Evolutionary conservation across 805 yeast genomes (phyloP), one percentile per base, ranked within the genome.

Genomic region (Kuraishia ogatae): DNA sequence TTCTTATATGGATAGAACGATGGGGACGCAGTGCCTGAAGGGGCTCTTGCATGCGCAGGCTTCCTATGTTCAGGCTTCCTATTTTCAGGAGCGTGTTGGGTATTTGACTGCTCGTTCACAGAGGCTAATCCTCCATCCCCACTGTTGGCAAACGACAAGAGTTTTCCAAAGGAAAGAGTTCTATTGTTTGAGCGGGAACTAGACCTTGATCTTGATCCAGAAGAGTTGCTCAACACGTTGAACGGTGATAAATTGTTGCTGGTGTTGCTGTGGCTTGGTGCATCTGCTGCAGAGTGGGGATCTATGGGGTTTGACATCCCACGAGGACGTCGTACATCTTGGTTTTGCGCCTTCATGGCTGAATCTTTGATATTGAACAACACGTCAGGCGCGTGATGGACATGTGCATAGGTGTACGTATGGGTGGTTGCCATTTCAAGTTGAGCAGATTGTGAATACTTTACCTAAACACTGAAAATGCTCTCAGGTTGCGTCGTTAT

Each of bases 161-260:
- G 60, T 53, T 72, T 68, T 1, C 74, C 70, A 20, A 76, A 61
- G 7, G 71, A 66, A 28, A 67, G 52, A 46, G 68, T 66, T 39
- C 68, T 61, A 1, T 79, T 75, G 56, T 72, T 66, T 13, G 79
- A 74, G 53, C 80, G 62, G 2, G 75, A 65, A 56, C 78, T 61
- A 17, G 73, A 61, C 47, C 64, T 65, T 4, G 64, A 23, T 26
- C 28, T 23, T 19, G 51, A 49, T 43, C 48, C 48, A n/a, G 22
- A 43, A 43, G 22, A 43, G 22, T 11, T 43, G 50, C 22, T 13
- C 8, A 47, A 47, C 50, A 47, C 23, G 19, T 21, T 47, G 50
- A 47, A 23, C 50, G 50, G 15, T n/a, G 50, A 23, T 23, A 20
- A 47, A 22, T 47, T 47, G 50, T 11, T 47, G 21, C 22, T 21